phyloP scores from a whole-genome alignment of 371 early-diverging fungal species.

The Conidiobolus incongruus region DNA sequence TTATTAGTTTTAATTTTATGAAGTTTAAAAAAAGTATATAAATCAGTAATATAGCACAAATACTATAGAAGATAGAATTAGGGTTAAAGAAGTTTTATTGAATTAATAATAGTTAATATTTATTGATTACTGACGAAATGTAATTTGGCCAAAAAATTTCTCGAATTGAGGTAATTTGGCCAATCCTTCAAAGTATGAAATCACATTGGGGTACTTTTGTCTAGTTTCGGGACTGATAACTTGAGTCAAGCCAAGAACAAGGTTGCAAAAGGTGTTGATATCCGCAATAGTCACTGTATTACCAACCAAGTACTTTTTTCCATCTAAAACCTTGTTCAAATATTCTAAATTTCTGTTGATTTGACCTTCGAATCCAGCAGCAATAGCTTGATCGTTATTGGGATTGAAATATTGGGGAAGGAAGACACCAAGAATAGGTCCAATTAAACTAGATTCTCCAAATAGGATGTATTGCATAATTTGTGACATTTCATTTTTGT shows the following conservation, averaged over 20 bases:
- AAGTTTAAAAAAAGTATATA: no score
- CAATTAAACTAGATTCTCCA: conserved; percentile 31
- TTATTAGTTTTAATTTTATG: no score
- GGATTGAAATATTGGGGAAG: conserved; percentile 50
- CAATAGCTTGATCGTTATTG: conserved; percentile 34
- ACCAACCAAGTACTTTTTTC: conserved; percentile 78
- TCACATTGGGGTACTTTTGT: no score
- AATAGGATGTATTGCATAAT: conserved; percentile 59
- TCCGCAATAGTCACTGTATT: conserved; percentile 81
- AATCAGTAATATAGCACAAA: no score
- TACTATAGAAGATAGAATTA: no score
- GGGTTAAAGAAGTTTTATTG: no score
- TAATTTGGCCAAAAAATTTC: no score
- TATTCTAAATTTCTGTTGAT: conserved; percentile 30
- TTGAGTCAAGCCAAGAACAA: conserved; percentile 19
- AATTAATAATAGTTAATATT: no score
- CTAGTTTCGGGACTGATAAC: no score
- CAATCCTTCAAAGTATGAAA: no score
- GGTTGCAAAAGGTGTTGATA: conserved; percentile 35
- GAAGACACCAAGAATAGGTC: conserved; percentile 26
- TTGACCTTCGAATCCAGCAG: conserved; percentile 33
- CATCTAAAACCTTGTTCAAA: conserved; percentile 47
- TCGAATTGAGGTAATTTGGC: no score
- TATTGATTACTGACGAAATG: no score
- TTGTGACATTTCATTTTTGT: conserved; percentile 42